Evolutionary conservation across 2,329 filamentous ascomycete genomes (phyloP).

Genomic region (Epichloe elymi): DNA sequence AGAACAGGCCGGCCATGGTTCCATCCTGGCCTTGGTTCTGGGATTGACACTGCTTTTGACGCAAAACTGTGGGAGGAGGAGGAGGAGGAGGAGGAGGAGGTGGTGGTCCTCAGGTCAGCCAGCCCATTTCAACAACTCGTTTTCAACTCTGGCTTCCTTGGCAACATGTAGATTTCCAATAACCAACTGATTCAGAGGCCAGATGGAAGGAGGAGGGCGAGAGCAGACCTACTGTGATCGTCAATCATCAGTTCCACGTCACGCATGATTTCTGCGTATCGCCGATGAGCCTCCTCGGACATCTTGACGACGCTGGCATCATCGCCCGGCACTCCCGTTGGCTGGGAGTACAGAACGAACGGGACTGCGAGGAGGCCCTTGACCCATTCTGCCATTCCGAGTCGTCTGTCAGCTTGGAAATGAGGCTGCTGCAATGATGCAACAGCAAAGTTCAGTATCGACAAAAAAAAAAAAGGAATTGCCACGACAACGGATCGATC

Average conservation of each 20-base stretch:
- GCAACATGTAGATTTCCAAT: too few species aligned
- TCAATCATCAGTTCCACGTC: conserved; percentile 87
- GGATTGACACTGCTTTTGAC: conserved; percentile 37
- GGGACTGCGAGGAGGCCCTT: conserved; percentile 89
- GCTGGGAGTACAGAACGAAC: conserved; percentile 92
- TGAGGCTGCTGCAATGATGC: too few species aligned
- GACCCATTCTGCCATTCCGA: conserved; percentile 67
- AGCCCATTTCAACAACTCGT: too few species aligned
- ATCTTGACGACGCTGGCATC: conserved; percentile 54
- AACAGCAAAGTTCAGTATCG: too few species aligned
- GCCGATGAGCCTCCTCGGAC: conserved; percentile 66
- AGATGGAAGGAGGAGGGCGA: not conserved
- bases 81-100: too few species aligned
- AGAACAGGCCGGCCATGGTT: conserved; percentile 20
- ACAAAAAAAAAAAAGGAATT: too few species aligned
- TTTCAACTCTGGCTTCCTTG: too few species aligned
- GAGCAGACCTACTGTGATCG: conserved; percentile 58
- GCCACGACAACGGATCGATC: too few species aligned
- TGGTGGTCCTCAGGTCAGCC: not conserved
- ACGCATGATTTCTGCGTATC: conserved; percentile 89
- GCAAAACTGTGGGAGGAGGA: conserved; percentile 39
- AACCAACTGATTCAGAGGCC: too few species aligned
- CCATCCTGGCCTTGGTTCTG: conserved; percentile 2
- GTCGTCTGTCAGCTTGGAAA: not conserved
- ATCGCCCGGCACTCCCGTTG: conserved; percentile 70